Base-by-base conservation (phyloP, 2,329 filamentous ascomycete genomes). In the Colletotrichum horii region DNA sequence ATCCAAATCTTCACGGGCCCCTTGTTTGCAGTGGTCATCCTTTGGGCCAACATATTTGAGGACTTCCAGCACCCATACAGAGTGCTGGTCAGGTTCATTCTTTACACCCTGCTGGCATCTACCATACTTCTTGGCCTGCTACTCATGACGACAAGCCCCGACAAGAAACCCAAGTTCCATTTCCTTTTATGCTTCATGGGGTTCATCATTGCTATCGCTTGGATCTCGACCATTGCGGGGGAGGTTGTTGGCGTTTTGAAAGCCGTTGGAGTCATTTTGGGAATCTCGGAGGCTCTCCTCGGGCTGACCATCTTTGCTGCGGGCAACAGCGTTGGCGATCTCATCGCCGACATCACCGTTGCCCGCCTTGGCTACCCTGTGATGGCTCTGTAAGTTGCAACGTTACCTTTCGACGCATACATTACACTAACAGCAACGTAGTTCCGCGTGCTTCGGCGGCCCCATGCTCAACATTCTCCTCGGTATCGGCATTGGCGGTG, bases 381-480 rank as follows among this genome's bases (percentile, higher is more conserved):
- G 77, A 99, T 99, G 97, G 97, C 97, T 52, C 81, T 94, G 88
- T 91, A 84, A 85, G 90, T 89, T 43, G 26, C 9, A 48, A 28
- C 14, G 9, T 24, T 3, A 9, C 48, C 19, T 30, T 4, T 58
- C 14, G 34, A 19, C 56, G 6, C 52, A 19, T 34, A 71, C 72
- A 43, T 58, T 38, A 61, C 30, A 76, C 82, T 84, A 79, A 83
- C 77, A 32, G 30, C 36, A 48, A 43, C 61, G 76, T 77, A 92
- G 90, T 55, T 96, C 95, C 38, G 97, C 97, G 6, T 99, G 97
- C 83, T 98, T 99, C 83, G 97, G 97, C n/a, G 97, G 97, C 0
- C 97, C 97, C 0, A 96, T 99, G 95, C 91, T 99, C 55, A 99
- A 99, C 80, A 99, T 99, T 77, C 87, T 99, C 0, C 91, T 99